These are phyloP conservation scores for Crucibulum laeve DNA, from an alignment of 768 basidiomycete species.

Conservation along the genomic window DNA sequence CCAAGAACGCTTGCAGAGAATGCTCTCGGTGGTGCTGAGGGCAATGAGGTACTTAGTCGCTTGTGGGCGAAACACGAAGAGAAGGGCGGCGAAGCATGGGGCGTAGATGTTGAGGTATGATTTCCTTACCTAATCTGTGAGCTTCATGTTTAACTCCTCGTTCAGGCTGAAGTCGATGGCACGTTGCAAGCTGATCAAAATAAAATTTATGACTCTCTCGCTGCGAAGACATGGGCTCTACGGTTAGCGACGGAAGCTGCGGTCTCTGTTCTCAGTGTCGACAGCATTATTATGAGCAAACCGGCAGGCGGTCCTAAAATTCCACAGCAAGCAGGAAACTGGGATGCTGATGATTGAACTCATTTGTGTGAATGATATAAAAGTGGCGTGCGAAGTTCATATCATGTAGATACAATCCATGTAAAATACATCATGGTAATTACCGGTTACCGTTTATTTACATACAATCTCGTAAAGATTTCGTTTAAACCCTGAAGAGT, in stretches of 20 bases:
- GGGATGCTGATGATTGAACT: slow-evolving; percentile 70
- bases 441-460: too few relatives aligned
- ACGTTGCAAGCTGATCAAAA: slow-evolving; percentile 59
- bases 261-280: slow-evolving; percentile 86
- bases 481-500: too few relatives aligned
- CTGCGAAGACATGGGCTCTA: slow-evolving; percentile 88
- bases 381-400: too few relatives aligned
- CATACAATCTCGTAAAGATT: too few relatives aligned
- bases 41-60: slow-evolving; percentile 86
- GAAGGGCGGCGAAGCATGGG: slow-evolving; percentile 69
- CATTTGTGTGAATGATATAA: too few relatives aligned
- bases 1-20: slow-evolving; percentile 94
- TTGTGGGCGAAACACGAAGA: slow-evolving; percentile 89
- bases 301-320: slow-evolving; percentile 87
- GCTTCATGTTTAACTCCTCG: not conserved
- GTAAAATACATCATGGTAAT: too few relatives aligned
- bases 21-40: slow-evolving; percentile 85
- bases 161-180: slow-evolving; percentile 73
- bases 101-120: slow-evolving; percentile 85
- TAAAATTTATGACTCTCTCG: slow-evolving; percentile 83
- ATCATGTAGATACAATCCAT: too few relatives aligned
- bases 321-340: slow-evolving; percentile 82
- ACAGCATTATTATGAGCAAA: slow-evolving; percentile 97
- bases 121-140: slow-evolving; percentile 1
- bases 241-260: slow-evolving; percentile 90